These are phyloP conservation scores for Fusarium miscanthi DNA, from an alignment of 2,329 filamentous ascomycete species.

Conservation along the genomic window DNA sequence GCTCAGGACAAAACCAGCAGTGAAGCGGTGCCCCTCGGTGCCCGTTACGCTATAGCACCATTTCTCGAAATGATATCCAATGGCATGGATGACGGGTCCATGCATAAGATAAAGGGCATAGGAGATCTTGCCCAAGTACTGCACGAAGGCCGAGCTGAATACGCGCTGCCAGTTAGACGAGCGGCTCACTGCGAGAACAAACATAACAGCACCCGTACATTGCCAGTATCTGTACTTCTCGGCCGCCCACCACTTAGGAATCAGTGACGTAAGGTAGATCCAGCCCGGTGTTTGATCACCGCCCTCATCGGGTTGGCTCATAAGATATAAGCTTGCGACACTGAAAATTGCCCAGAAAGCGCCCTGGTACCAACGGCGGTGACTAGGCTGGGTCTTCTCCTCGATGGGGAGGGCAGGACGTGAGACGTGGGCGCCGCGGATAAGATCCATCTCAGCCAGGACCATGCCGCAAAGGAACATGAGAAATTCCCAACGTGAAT, in stretches of 20 bases:
- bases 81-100: slow-evolving; percentile 64
- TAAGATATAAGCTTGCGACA: slow-evolving; percentile 63
- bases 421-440: slow-evolving; percentile 58
- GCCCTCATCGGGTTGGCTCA: slow-evolving; percentile 53
- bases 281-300: slow-evolving; percentile 65
- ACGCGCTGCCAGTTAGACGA: slow-evolving; percentile 60
- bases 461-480: slow-evolving; percentile 66
- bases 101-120: slow-evolving; percentile 72
- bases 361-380: slow-evolving; percentile 18
- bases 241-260: slow-evolving; percentile 61
- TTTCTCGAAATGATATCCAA: slow-evolving; percentile 64
- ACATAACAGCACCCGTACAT: slow-evolving; percentile 62
- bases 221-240: slow-evolving; percentile 68
- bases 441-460: slow-evolving; percentile 65
- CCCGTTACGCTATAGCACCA: slow-evolving; percentile 62
- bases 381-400: slow-evolving; percentile 27
- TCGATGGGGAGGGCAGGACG: slow-evolving; percentile 42
- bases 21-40: slow-evolving; percentile 58
- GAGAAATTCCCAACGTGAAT: slow-evolving; percentile 65
- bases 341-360: slow-evolving; percentile 57
- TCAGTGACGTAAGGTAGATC: slow-evolving; percentile 58
- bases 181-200: slow-evolving; percentile 62
- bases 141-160: slow-evolving; percentile 61
- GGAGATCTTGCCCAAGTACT: slow-evolving; percentile 70
- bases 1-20: slow-evolving; percentile 59